These are phyloP conservation scores for Boechera divaricarpa DNA, from an alignment of 345 rosid genomes.

Conservation along the genomic window DNA sequence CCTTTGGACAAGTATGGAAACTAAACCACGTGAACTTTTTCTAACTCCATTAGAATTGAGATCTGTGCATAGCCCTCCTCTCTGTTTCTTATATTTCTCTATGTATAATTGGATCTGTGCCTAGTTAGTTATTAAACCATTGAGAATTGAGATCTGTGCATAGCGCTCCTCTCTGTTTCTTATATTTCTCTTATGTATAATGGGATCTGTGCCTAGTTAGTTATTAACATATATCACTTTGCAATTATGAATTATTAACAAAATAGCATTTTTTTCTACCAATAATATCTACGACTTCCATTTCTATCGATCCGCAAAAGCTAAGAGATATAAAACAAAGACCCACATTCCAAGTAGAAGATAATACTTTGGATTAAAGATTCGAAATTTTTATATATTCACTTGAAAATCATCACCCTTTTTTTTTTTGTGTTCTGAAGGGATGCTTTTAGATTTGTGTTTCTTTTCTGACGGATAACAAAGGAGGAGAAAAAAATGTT, in stretches of 20 bases:
- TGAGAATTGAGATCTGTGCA: too few species aligned
- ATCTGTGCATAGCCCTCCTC: neutral
- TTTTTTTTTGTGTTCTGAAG: conserved; percentile 24
- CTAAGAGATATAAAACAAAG: neutral
- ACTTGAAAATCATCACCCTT: conserved; percentile 38
- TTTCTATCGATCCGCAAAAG: conserved; percentile 10
- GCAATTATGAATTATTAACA: neutral
- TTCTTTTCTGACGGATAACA: neutral
- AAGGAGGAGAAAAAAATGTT: conserved; percentile 27
- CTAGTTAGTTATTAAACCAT: too few species aligned
- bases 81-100: neutral
- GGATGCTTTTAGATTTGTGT: conserved; percentile 27
- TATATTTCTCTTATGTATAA: too few species aligned
- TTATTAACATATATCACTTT: neutral
- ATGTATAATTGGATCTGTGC: too few species aligned
- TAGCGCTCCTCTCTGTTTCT: too few species aligned
- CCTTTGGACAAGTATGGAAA: conserved; percentile 24
- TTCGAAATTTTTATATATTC: conserved; percentile 33
- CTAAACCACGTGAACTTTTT: conserved; percentile 19
- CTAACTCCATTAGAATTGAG: conserved; percentile 19
- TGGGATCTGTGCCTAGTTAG: conserved; percentile 12
- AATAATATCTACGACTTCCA: neutral
- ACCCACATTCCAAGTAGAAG: neutral
- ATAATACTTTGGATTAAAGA: conserved; percentile 10
- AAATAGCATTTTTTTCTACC: neutral